Evolutionary conservation across 176 grass and related monocot genomes (phyloP).

Genomic region (Hsuehochloa calcarea): DNA sequence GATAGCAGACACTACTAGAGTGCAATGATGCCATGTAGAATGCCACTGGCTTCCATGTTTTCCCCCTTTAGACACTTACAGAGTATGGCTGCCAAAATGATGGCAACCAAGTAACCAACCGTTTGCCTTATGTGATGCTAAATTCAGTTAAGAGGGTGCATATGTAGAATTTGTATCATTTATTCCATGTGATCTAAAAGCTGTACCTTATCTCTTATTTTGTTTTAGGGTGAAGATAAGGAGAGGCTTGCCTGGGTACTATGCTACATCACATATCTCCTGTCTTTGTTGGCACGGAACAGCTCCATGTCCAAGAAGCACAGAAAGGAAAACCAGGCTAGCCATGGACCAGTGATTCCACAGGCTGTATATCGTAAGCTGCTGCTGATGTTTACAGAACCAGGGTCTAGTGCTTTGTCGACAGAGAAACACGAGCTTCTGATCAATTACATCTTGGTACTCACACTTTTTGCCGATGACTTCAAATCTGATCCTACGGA

Average conservation of each 20-base stretch:
- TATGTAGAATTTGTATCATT: background rate
- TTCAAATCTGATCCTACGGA: slow-evolving; percentile 58
- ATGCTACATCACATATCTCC: slow-evolving; percentile 83
- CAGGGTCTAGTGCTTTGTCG: slow-evolving; percentile 45
- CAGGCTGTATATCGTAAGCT: slow-evolving; percentile 50
- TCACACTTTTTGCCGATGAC: slow-evolving; percentile 77
- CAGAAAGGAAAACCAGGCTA: slow-evolving; percentile 18
- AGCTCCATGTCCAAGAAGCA: slow-evolving; percentile 24
- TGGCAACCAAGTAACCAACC: background rate
- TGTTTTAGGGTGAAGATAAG: slow-evolving; percentile 55
- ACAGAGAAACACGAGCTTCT: slow-evolving; percentile 77
- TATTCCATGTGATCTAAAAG: slow-evolving; percentile 17
- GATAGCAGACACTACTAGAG: background rate
- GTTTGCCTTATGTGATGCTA: background rate
- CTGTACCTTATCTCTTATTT: slow-evolving; percentile 14
- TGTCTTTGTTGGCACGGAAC: slow-evolving; percentile 46
- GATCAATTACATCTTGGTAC: slow-evolving; percentile 81
- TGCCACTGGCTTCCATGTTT: background rate
- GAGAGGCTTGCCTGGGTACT: slow-evolving; percentile 73
- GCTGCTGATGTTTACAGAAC: slow-evolving; percentile 55
- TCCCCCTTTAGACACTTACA: background rate
- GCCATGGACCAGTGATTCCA: slow-evolving; percentile 38
- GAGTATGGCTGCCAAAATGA: slow-evolving; percentile 1
- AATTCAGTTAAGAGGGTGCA: background rate
- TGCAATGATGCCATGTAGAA: slow-evolving; percentile 22